Percentiles rank a stretch among this genome's conserved stretches.
phyloP scores from a whole-genome alignment of 2,329 filamentous ascomycete genomes.

The Coleophoma crateriformis region DNA sequence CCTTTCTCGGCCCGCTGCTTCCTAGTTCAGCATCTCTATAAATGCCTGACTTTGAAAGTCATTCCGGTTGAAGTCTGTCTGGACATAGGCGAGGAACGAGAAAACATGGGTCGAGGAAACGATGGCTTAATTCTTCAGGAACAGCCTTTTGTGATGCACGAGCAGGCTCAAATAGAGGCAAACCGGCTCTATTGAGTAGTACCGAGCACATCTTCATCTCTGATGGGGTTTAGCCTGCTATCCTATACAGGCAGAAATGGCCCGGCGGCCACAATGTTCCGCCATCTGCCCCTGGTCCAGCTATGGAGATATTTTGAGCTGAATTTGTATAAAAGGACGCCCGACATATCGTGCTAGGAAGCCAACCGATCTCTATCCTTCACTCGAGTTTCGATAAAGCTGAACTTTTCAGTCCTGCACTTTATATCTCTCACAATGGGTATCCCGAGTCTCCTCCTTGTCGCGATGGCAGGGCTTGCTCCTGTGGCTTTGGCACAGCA shows the following conservation, averaged over 20 bases:
- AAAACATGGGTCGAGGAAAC: no score
- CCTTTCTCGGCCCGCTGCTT: neutral
- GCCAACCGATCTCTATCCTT: neutral
- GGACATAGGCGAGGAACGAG: no score
- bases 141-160: no score
- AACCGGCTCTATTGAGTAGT: no score
- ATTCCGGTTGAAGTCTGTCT: no score
- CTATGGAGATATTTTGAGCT: no score
- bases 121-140: no score
- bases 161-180: no score
- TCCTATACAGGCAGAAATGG: constrained; percentile 17
- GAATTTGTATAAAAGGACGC: constrained; percentile 9
- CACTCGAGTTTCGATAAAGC: neutral
- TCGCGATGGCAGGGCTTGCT: constrained; percentile 26
- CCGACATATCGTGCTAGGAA: neutral
- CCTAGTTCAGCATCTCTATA: neutral
- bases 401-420: constrained; percentile 1
- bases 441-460: constrained; percentile 17
- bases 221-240: neutral
- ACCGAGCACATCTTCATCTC: no score
- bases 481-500: constrained; percentile 20
- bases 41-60: no score
- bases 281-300: neutral
- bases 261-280: constrained; percentile 17
- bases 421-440: constrained; percentile 16